phyloP scores from a whole-genome alignment of 2,329 filamentous ascomycete species.

The Ceratocystis smalleyi region DNA sequence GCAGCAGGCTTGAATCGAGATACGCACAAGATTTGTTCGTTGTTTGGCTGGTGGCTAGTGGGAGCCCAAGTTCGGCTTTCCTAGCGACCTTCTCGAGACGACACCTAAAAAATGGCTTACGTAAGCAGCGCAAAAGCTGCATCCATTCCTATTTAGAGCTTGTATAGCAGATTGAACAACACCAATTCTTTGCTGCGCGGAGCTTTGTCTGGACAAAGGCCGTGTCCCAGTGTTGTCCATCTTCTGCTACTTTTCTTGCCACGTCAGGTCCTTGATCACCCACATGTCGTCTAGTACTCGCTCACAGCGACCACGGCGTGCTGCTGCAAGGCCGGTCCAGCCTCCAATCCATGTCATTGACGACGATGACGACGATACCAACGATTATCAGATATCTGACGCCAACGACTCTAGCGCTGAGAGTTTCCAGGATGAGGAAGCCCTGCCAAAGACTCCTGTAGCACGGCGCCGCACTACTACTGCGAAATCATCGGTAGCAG shows the following conservation, averaged over 20 bases:
- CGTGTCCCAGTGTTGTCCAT: neutral
- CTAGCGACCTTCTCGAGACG: neutral
- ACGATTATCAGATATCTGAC: slow-evolving; percentile 24
- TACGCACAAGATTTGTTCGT: too few species aligned
- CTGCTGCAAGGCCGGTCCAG: neutral
- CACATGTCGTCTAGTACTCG: neutral
- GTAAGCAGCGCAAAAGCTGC: neutral
- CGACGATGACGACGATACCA: slow-evolving; percentile 19
- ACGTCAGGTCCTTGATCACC: neutral
- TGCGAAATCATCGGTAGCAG: neutral
- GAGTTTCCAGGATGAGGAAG: slow-evolving; percentile 16
- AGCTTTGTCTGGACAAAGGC: neutral
- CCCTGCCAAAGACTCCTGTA: neutral
- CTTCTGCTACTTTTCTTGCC: neutral
- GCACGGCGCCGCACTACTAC: neutral
- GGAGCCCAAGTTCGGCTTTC: neutral
- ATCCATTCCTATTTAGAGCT: neutral
- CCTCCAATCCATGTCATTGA: neutral
- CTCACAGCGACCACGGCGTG: slow-evolving; percentile 7
- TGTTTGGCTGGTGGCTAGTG: too few species aligned
- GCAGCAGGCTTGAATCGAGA: too few species aligned
- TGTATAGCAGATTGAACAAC: neutral
- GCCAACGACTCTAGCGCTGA: slow-evolving; percentile 23
- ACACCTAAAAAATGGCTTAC: neutral
- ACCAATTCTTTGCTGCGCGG: neutral